These are phyloP conservation scores for Pulveroboletus sp. DNA, from an alignment of 768 basidiomycete species.

Conservation along the genomic window DNA sequence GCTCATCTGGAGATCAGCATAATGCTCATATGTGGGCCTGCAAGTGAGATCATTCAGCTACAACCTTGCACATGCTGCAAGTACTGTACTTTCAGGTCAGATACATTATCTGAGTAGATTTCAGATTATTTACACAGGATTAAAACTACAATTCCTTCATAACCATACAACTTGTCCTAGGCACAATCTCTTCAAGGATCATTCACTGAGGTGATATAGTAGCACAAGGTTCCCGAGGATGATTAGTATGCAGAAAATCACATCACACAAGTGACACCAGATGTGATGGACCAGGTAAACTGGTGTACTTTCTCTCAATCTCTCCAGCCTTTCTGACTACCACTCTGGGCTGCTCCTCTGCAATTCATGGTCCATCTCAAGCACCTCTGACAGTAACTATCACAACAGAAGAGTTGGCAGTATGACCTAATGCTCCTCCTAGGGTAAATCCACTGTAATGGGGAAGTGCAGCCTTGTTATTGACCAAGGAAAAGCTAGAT, in stretches of 20 bases:
- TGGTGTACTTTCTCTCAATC: slow-evolving; percentile 86
- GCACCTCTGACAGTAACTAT: slow-evolving; percentile 44
- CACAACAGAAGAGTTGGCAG: slow-evolving; percentile 30
- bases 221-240: slow-evolving; percentile 88
- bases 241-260: slow-evolving; percentile 51
- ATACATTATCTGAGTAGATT: too few relatives aligned
- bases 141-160: too few relatives aligned
- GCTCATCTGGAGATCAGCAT: too few relatives aligned
- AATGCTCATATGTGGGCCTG: too few relatives aligned
- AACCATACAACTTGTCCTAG: too few relatives aligned
- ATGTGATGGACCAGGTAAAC: neutral
- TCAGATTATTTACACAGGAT: too few relatives aligned
- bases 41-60: too few relatives aligned
- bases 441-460: slow-evolving; percentile 67
- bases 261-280: slow-evolving; percentile 1
- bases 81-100: too few relatives aligned
- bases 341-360: slow-evolving; percentile 37
- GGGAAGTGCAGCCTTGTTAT: slow-evolving; percentile 70
- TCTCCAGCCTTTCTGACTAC: slow-evolving; percentile 70
- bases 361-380: slow-evolving; percentile 42
- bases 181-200: slow-evolving; percentile 97
- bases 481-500: slow-evolving; percentile 92
- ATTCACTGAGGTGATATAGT: slow-evolving; percentile 88
- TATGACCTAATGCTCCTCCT: slow-evolving; percentile 39
- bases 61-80: too few relatives aligned